A percentile compares a stretch with the other conserved stretches of the same genome.
These are phyloP conservation scores for Kazachstania martiniae DNA, from an alignment of 805 yeast genomes.

Conservation along the genomic window DNA sequence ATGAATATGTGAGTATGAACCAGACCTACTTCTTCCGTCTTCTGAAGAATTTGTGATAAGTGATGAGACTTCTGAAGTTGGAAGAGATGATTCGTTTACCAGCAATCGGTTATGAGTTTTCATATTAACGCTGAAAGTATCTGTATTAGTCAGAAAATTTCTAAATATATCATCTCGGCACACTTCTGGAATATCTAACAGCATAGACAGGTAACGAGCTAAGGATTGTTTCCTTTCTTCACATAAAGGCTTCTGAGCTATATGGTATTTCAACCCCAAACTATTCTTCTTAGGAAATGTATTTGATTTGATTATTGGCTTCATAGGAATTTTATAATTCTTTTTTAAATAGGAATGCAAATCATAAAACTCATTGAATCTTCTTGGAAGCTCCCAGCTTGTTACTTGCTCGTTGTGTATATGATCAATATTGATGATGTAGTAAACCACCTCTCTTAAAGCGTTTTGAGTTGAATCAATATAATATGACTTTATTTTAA, in stretches of 20 bases:
- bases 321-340: slow-evolving; percentile 37
- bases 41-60: neutral
- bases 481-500: slow-evolving; percentile 39
- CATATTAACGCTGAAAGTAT: slow-evolving; percentile 4
- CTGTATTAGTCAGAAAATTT: slow-evolving; percentile 48
- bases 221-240: slow-evolving; percentile 54
- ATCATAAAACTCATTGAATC: slow-evolving; percentile 75
- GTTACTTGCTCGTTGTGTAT: slow-evolving; percentile 42
- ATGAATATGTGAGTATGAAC: no score
- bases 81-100: neutral
- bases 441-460: slow-evolving; percentile 53
- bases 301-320: slow-evolving; percentile 28
- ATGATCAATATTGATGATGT: slow-evolving; percentile 68
- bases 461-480: slow-evolving; percentile 35
- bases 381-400: slow-evolving; percentile 84
- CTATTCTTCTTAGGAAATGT: slow-evolving; percentile 38
- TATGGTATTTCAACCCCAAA: slow-evolving; percentile 61
- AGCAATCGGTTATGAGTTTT: neutral
- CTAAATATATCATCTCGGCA: slow-evolving; percentile 67
- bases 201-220: slow-evolving; percentile 47
- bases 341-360: slow-evolving; percentile 53
- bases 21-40: no score
- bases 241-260: slow-evolving; percentile 39
- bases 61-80: slow-evolving; percentile 2
- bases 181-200: slow-evolving; percentile 54